These are phyloP conservation scores for Coemansia umbellata DNA, from an alignment of 192 early-diverging fungal species.

Conservation along the genomic window DNA sequence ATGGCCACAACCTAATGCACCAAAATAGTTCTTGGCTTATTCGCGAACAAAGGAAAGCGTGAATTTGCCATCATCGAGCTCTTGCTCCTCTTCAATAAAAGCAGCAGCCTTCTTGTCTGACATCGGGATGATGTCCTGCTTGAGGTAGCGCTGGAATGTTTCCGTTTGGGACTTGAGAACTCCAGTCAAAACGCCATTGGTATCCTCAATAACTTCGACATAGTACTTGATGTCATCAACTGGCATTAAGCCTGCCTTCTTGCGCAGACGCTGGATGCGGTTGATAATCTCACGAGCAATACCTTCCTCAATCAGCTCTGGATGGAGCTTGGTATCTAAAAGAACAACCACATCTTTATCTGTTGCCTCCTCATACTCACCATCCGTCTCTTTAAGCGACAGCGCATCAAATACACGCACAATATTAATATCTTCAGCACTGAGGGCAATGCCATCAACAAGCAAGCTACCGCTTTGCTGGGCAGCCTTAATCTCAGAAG, in stretches of 20 bases:
- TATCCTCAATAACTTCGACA: constrained; percentile 71
- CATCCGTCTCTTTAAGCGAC: constrained; percentile 26
- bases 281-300: constrained; percentile 94
- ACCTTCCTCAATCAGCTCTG: constrained; percentile 82
- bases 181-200: constrained; percentile 61
- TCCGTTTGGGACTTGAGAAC: constrained; percentile 71
- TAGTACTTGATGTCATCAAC: constrained; percentile 87
- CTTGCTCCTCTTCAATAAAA: constrained; percentile 76
- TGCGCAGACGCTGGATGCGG: constrained; percentile 92
- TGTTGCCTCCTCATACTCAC: constrained; percentile 70
- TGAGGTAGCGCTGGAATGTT: constrained; percentile 67
- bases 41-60: constrained; percentile 58
- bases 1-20: not conserved
- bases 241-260: constrained; percentile 87
- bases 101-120: constrained; percentile 35
- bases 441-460: constrained; percentile 75
- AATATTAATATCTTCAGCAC: constrained; percentile 79
- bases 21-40: not conserved
- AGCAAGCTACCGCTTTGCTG: constrained; percentile 61
- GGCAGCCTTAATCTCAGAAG: constrained; percentile 79
- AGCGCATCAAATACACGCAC: constrained; percentile 80
- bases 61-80: constrained; percentile 73
- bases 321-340: constrained; percentile 78
- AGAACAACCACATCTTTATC: constrained; percentile 85
- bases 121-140: constrained; percentile 58